Conservation (phyloP, 208 protist genomes). For the Leishmania tropica region DNA sequence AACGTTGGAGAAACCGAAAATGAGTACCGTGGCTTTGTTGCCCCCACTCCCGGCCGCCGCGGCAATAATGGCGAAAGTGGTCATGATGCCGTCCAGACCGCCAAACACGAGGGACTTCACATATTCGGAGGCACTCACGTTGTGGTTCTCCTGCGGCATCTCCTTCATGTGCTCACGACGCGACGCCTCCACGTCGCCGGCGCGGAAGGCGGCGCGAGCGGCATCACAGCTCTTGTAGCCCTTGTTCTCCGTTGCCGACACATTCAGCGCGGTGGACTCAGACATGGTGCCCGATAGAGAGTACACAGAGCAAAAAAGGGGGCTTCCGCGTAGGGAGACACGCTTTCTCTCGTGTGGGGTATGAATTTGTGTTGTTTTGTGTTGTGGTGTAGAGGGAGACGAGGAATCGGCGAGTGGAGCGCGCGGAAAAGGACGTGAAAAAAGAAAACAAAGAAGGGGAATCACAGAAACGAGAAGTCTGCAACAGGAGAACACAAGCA, state of each 20-base stretch:
- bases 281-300: slow-evolving; percentile 9
- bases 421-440: background rate
- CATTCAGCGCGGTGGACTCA: slow-evolving; percentile 15
- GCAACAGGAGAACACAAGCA: background rate
- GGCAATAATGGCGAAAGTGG: slow-evolving; percentile 95
- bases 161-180: slow-evolving; percentile 81
- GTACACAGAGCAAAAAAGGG: background rate
- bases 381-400: background rate
- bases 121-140: slow-evolving; percentile 88
- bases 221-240: slow-evolving; percentile 81
- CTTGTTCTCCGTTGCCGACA: slow-evolving; percentile 14
- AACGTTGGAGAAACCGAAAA: slow-evolving; percentile 95
- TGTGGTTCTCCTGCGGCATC: slow-evolving; percentile 80
- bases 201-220: slow-evolving; percentile 60
- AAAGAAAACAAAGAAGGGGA: background rate
- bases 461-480: background rate
- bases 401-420: background rate
- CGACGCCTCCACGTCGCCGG: slow-evolving; percentile 77
- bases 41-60: slow-evolving; percentile 88
- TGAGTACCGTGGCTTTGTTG: slow-evolving; percentile 80
- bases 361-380: too few relatives aligned
- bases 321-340: background rate
- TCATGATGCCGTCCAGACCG: slow-evolving; percentile 96
- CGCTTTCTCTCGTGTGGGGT: too few relatives aligned
- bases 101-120: slow-evolving; percentile 95